Evolutionary conservation across 805 yeast species (phyloP), one percentile per base, ranked within the genome.

Genomic region (Saccharomycopsis fermentans): DNA sequence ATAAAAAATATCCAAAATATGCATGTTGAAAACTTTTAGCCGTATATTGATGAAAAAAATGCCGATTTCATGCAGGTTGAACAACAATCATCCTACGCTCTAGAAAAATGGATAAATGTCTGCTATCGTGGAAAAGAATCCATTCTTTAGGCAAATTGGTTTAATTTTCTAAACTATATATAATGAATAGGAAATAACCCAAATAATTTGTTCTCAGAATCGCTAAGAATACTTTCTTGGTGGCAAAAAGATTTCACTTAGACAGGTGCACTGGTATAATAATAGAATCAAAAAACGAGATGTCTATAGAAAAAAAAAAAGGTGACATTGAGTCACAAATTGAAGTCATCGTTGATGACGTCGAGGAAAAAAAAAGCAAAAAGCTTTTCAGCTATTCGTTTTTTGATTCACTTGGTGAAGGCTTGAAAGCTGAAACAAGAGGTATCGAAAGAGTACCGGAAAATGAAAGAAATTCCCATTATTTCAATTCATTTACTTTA

Each of bases 391-490:
- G 35, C 14, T 29, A 39, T 35, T 36, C 48, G 34, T 35, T 58
- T 54, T 34, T 43, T 58, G 35, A 55, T 34, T 29, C 48, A 24
- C 19, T 59, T 36, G 58, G 59, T 17, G 58, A 52, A 36, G 59
- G 54, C 5, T 37, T 50, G 32, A 54, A 57, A 70, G 80, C 78
- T 29, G 90, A 84, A 69, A 76, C 80, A 17, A 81, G 87, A 67
- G 96, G 96, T 71, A 83, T 91, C 63, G 96, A 89, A 66, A 77
- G 86, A 43, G 80, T 90, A 58, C 82, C 87, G 8, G 96, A 86
- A 62, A 87, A 84, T 54, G 92, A 88, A 71, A 84, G 87, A 69
- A 89, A 84, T 62, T 77, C 77, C 51, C 83, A 87, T 54, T 69
- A 85, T 61, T 74, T 80, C 71, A 81, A 80, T 64, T 86, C 92